These are phyloP conservation scores for Aspergillus proliferans DNA, from an alignment of 2,329 filamentous ascomycete genomes.

Conservation along the genomic window DNA sequence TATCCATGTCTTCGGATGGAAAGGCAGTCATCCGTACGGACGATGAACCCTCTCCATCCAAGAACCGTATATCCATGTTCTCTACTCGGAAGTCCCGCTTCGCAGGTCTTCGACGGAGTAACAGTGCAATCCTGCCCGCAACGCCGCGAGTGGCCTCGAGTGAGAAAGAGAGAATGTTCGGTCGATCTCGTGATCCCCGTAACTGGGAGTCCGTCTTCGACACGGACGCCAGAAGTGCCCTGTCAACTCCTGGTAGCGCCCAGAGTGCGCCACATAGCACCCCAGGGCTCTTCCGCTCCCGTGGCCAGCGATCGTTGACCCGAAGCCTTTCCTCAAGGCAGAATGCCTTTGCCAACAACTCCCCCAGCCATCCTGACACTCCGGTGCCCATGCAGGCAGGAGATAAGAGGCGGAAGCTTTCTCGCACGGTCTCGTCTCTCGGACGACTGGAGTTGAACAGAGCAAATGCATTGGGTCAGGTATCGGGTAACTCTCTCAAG, in stretches of 20 bases:
- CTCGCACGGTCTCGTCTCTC: conserved; percentile 56
- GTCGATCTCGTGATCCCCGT: conserved; percentile 77
- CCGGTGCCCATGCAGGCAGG: conserved; percentile 41
- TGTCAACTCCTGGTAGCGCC: conserved; percentile 74
- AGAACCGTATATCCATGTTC: conserved; percentile 45
- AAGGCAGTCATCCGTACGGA: conserved; percentile 77
- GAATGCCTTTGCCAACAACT: conserved; percentile 27
- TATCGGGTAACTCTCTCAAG: conserved; percentile 23
- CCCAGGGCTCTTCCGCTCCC: conserved; percentile 72
- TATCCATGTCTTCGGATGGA: conserved; percentile 81
- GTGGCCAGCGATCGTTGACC: conserved; percentile 50
- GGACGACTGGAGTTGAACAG: conserved; percentile 52
- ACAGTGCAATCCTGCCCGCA: conserved; percentile 58
- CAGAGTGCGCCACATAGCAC: conserved; percentile 60
- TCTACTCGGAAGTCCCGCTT: conserved; percentile 44
- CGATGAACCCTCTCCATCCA: conserved; percentile 62
- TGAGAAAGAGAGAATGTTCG: conserved; percentile 49
- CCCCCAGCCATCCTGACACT: conserved; percentile 40
- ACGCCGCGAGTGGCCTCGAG: conserved; percentile 53
- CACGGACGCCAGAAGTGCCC: conserved; percentile 67
- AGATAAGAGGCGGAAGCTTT: conserved; percentile 58
- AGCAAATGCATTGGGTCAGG: conserved; percentile 31
- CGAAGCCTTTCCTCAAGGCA: conserved; percentile 53
- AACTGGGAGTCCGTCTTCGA: conserved; percentile 91
- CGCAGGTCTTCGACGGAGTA: conserved; percentile 60